Conservation (phyloP, 1,284 basidiomycete species). For the Malassezia caprae region DNA sequence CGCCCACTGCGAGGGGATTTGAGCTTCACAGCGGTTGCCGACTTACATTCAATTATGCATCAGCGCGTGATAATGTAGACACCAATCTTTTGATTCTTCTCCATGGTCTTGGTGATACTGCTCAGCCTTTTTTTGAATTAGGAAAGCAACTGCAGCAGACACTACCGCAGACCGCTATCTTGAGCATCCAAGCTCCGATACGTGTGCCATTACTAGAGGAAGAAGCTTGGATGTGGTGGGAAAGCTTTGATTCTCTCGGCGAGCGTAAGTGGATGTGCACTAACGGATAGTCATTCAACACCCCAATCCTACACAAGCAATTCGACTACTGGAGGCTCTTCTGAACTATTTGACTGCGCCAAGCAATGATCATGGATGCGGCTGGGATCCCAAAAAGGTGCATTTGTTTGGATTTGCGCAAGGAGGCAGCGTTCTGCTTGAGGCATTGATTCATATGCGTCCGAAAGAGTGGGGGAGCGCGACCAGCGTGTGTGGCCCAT, state of each 20-base stretch:
- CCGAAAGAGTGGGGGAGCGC: constrained; percentile 39
- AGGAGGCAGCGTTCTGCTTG: constrained; percentile 68
- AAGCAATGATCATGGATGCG: constrained; percentile 47
- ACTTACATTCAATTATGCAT: constrained; percentile 50
- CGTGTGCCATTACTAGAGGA: constrained; percentile 68
- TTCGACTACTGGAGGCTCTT: constrained; percentile 55
- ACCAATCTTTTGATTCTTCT: constrained; percentile 75
- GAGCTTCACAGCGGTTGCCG: not conserved
- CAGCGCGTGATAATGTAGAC: constrained; percentile 69
- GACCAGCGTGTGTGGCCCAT: constrained; percentile 20
- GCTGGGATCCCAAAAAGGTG: constrained; percentile 62
- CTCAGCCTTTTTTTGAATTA: constrained; percentile 63
- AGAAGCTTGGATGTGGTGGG: constrained; percentile 63
- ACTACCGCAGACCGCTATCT: constrained; percentile 72
- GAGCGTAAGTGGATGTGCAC: constrained; percentile 53
- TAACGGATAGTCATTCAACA: constrained; percentile 52
- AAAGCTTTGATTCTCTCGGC: constrained; percentile 63
- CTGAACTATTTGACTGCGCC: constrained; percentile 55
- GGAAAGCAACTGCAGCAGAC: constrained; percentile 58
- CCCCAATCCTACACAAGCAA: constrained; percentile 63
- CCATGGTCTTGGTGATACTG: constrained; percentile 79
- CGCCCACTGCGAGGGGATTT: not conserved
- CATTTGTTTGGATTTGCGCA: constrained; percentile 84
- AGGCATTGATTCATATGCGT: constrained; percentile 56
- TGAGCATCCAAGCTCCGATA: constrained; percentile 68